Evolutionary conservation across 768 basidiomycete species (phyloP).

Genomic region (Leccinum uliginosum): DNA sequence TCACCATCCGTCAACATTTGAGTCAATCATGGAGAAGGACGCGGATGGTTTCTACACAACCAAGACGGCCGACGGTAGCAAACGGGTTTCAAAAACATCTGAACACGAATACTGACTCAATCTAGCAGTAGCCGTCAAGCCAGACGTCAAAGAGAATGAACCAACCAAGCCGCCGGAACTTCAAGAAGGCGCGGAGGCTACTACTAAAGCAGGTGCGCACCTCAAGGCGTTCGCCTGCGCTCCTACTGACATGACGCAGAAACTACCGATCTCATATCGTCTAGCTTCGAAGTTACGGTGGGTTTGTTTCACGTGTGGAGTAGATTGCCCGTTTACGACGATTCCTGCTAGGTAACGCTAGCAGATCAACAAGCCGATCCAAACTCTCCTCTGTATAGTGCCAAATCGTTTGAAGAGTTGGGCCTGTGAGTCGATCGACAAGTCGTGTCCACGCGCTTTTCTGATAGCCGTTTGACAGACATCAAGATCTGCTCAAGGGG

Average conservation of each 20-base stretch:
- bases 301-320: conserved; percentile 16
- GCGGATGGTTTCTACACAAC: conserved; percentile 77
- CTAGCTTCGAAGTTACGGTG: conserved; percentile 82
- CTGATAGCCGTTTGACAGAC: conserved; percentile 40
- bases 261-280: conserved; percentile 63
- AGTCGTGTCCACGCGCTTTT: not conserved
- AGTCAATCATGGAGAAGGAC: conserved; percentile 58
- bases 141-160: conserved; percentile 29
- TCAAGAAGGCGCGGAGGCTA: conserved; percentile 16
- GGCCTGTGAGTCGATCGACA: conserved; percentile 64
- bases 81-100: not conserved
- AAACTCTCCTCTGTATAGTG: conserved; percentile 92
- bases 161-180: conserved; percentile 15
- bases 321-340: conserved; percentile 4
- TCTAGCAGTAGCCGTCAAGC: conserved; percentile 11
- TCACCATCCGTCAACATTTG: conserved; percentile 9
- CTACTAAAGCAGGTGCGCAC: conserved; percentile 21
- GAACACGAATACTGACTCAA: conserved; percentile 7
- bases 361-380: conserved; percentile 95
- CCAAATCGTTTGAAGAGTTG: conserved; percentile 92
- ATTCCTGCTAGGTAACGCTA: conserved; percentile 78
- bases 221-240: not conserved
- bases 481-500: conserved; percentile 86
- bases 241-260: conserved; percentile 5
- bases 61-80: conserved; percentile 38